Percentiles rank a stretch among this genome's conserved stretches.
Evolutionary conservation across 805 yeast genomes (phyloP).

Genomic region (Priceomyces haplophilus): DNA sequence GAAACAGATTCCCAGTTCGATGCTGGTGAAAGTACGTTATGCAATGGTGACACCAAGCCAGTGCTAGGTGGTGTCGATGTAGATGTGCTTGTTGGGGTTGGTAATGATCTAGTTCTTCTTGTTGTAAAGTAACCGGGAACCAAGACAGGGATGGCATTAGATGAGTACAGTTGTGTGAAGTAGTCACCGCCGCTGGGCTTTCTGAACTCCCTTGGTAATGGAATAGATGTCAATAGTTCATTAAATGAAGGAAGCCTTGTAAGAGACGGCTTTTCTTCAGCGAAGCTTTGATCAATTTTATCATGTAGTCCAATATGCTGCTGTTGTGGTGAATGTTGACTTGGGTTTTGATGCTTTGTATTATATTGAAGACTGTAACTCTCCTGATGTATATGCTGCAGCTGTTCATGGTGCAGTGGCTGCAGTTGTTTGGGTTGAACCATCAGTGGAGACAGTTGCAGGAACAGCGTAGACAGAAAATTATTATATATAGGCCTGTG

Average conservation of each 20-base stretch:
- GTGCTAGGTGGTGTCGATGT: slow-evolving; percentile 4
- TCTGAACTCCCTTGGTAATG: slow-evolving; percentile 19
- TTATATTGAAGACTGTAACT: background rate
- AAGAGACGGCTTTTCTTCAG: background rate
- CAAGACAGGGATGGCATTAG: background rate
- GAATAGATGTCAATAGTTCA: slow-evolving; percentile 32
- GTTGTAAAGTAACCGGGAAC: background rate
- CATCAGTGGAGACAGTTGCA: background rate
- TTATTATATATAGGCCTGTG: slow-evolving; percentile 1
- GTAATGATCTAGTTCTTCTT: slow-evolving; percentile 4
- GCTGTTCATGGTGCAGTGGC: background rate
- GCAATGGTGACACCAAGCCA: slow-evolving; percentile 4
- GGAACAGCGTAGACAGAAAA: background rate
- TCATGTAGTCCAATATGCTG: background rate
- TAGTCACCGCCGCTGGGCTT: background rate
- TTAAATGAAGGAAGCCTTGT: slow-evolving; percentile 29
- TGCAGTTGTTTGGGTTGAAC: background rate
- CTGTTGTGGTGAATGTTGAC: background rate
- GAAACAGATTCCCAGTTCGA: slow-evolving; percentile 2
- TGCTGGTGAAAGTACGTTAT: slow-evolving; percentile 2
- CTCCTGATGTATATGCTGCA: background rate
- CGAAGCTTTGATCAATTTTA: background rate
- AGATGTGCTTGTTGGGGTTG: slow-evolving; percentile 9
- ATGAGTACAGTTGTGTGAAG: slow-evolving; percentile 1
- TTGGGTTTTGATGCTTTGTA: background rate